Evolutionary conservation across 2,329 filamentous ascomycete species (phyloP).

Genomic region (Colletotrichum aenigma): DNA sequence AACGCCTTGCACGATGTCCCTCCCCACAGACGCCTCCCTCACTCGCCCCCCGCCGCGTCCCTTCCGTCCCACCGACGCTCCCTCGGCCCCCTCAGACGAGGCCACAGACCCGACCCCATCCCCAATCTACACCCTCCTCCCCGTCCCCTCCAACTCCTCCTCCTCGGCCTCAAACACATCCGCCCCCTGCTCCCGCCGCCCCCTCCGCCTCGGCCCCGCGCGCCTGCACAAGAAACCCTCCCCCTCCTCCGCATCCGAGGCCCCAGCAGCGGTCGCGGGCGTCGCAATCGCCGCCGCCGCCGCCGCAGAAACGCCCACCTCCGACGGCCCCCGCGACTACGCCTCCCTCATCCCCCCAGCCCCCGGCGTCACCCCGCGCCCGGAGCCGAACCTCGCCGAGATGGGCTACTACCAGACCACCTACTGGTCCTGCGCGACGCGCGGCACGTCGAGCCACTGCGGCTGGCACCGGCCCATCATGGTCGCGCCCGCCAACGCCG

Average conservation of each 20-base stretch:
- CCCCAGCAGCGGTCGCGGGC: not conserved
- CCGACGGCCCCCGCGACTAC: conserved; percentile 17
- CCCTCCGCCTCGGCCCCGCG: conserved; percentile 6
- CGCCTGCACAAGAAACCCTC: conserved; percentile 5
- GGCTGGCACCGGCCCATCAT: conserved; percentile 21
- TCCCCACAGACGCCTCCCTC: not conserved
- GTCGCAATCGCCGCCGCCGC: not conserved
- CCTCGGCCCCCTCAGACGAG: not conserved
- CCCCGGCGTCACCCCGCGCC: conserved; percentile 16
- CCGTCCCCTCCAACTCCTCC: conserved; percentile 7
- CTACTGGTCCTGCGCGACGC: conserved; percentile 20
- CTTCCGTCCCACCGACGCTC: not conserved
- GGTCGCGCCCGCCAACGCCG: not conserved
- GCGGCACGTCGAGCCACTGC: conserved; percentile 14
- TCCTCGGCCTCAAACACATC: not conserved
- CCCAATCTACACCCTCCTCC: conserved; percentile 5
- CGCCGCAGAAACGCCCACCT: not conserved
- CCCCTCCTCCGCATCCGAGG: not conserved
- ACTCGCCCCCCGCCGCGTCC: not conserved
- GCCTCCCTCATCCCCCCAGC: conserved; percentile 19
- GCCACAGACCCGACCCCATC: not conserved
- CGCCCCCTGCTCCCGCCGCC: not conserved
- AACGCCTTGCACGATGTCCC: not conserved
- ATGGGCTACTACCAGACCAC: conserved; percentile 19
- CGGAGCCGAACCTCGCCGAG: conserved; percentile 19